Percentiles rank a stretch among this genome's conserved stretches.
Evolutionary conservation across 306 rosid species (phyloP).

Genomic region (Senna tora): DNA sequence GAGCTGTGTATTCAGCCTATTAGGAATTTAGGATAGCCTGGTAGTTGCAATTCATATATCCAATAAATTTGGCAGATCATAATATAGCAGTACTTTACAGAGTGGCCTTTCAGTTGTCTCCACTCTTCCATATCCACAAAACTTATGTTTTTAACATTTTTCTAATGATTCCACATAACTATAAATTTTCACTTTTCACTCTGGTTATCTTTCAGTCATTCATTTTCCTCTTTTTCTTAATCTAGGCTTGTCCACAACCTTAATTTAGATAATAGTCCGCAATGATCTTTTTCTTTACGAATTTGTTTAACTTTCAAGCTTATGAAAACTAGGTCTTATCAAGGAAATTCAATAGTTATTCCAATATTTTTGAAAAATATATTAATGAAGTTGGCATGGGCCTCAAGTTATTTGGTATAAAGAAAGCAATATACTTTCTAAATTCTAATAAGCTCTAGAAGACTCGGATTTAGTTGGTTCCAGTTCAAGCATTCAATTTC

Average conservation of each 20-base stretch:
- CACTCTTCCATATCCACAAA: background rate
- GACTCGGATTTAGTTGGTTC: slow-evolving; percentile 15
- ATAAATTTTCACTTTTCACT: background rate
- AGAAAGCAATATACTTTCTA: background rate
- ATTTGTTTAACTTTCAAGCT: background rate
- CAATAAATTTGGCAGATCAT: slow-evolving; percentile 3
- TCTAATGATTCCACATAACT: background rate
- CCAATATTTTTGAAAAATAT: background rate
- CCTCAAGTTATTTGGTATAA: slow-evolving; percentile 1
- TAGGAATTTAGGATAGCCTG: background rate
- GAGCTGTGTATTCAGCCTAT: slow-evolving; percentile 22
- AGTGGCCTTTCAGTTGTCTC: background rate
- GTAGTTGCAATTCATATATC: slow-evolving; percentile 8
- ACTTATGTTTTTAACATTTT: background rate
- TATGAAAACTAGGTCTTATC: background rate
- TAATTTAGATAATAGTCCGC: background rate
- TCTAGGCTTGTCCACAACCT: background rate
- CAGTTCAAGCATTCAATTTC: slow-evolving; percentile 23
- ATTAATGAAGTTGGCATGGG: background rate
- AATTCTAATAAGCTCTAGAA: background rate
- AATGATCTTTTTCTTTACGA: background rate
- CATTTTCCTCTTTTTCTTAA: background rate
- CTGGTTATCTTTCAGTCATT: background rate
- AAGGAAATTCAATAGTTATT: background rate
- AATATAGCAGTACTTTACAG: background rate